Base-by-base conservation (phyloP, 805 yeast genomes). In the Pichia sporocuriosa region DNA sequence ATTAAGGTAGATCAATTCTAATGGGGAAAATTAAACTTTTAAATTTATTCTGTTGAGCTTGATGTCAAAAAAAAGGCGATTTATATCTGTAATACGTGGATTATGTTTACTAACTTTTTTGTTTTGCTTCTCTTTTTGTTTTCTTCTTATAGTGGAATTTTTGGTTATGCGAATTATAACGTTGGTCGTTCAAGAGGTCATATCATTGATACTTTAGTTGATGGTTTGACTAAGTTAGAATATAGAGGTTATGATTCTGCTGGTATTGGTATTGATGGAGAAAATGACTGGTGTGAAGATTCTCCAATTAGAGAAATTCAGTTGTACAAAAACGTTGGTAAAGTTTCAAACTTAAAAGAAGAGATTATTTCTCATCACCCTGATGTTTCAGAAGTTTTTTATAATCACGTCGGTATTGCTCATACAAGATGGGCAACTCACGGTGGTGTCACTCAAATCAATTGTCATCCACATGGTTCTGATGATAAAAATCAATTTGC, bases 391-490 rank as follows among this genome's bases (percentile, higher is more conserved):
- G 79, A 75, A 46, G 71, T 77, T 17, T 88, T 86, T 59, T 81
- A 77, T 54, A 78, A 82, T 62, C 98, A 93, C 61, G 88, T 81
- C 46, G 98, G 96, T 60, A 93, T 93, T 62, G 97, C 98, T 20
- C 99, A 93, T 67, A 93, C 99, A 12, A 84, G 99, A 72, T 93
- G 99, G 99, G 99, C 99, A 39, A 93, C 99, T 29, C 99, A 93
- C 65, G 99, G 99, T 65, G 85, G 81, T 56, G 97, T 97, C 44
- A 79, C 77, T 51, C 77, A 73, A 48, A 55, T 64, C 47, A 93
- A 93, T 71, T 93, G 97, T 62, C 99, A 93, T 63, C 99, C 99
- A 37, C 97, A 90, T 61, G 72, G 90, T 50, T 86, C 96, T 1
- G 98, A 87, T 62, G 73, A 76, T 9, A 65, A 66, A 35, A 82